Evolutionary conservation across 148 eudicot species (phyloP), one percentile per base, ranked within the genome.

Genomic region (Amaranthus hypochondriacus): DNA sequence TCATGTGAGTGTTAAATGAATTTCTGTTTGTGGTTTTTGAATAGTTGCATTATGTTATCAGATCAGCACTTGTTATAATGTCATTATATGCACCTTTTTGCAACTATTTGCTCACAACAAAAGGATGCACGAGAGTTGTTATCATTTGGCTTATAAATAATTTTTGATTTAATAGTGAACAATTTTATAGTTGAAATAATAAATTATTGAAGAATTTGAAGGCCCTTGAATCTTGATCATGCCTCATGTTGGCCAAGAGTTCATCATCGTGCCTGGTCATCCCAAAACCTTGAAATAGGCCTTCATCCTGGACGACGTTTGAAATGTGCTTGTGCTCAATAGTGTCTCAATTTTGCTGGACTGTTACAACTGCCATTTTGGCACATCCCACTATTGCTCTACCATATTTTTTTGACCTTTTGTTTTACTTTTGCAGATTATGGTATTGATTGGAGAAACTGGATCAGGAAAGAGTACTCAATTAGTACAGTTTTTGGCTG

Each of bases 381-480:
- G 4, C 61, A 5, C 14, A 60, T 47, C 56, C 15, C 39, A n/a
- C 10, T 48, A 46, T 49, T 14, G 15, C 21, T 48, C 15, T 14
- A 43, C 46, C 69, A 3, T 56, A 48, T 58, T 58, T 18, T 60
- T 67, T 67, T 54, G 5, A 70, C 71, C 50, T 57, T 56, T 15
- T 65, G 46, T 5, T 64, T 66, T 71, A 46, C 55, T 49, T 55
- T 54, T 67, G 72, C 88, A 94, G 97, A 83, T 94, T 43, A 80
- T 83, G 82, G 96, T 94, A 60, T 77, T 94, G 88, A 76, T 88
- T 14, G 98, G 98, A 65, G 98, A 94, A 83, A 94, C 98, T 57
- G 98, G 98, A 66, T 94, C 98, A 7, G 98, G 98, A 57, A 93
- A 93, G 83, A 93, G 98, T 76, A 93, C 98, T 39, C 98, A 93